Conservation (phyloP, 2,329 filamentous ascomycete species). For the Rasamsonia emersonii region DNA sequence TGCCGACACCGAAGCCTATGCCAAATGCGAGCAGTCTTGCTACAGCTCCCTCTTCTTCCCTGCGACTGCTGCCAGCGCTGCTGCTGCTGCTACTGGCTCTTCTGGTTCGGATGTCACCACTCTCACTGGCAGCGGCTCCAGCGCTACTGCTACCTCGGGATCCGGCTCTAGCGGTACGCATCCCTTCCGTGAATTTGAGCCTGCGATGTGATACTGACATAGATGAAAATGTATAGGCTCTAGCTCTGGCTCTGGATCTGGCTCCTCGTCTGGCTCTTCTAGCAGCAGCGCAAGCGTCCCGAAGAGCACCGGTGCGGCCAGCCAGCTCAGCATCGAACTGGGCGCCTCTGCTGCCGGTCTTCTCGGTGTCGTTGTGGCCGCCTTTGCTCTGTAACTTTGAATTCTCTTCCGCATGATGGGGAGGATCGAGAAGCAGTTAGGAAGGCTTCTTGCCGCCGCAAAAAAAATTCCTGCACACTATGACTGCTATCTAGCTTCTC, state of each 20-base stretch:
- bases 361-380: conserved; percentile 26
- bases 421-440: too few species aligned
- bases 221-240: conserved; percentile 5
- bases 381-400: conserved; percentile 27
- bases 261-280: conserved; percentile 6
- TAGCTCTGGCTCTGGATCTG: conserved; percentile 8
- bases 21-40: conserved; percentile 42
- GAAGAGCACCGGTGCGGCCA: conserved; percentile 22
- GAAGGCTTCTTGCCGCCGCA: too few species aligned
- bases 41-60: conserved; percentile 42
- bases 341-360: conserved; percentile 26
- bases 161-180: neutral
- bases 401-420: neutral
- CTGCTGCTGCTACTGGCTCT: conserved; percentile 12
- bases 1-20: conserved; percentile 37
- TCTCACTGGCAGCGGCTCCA: conserved; percentile 9
- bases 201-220: conserved; percentile 1
- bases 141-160: conserved; percentile 6
- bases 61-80: conserved; percentile 17
- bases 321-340: conserved; percentile 17
- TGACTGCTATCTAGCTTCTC: too few species aligned
- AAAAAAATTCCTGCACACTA: too few species aligned
- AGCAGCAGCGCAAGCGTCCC: conserved; percentile 7
- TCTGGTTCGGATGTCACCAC: conserved; percentile 9
- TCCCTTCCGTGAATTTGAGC: too few species aligned